Conservation (phyloP, 2,329 filamentous ascomycete genomes). For the Colletotrichum spinosum region DNA sequence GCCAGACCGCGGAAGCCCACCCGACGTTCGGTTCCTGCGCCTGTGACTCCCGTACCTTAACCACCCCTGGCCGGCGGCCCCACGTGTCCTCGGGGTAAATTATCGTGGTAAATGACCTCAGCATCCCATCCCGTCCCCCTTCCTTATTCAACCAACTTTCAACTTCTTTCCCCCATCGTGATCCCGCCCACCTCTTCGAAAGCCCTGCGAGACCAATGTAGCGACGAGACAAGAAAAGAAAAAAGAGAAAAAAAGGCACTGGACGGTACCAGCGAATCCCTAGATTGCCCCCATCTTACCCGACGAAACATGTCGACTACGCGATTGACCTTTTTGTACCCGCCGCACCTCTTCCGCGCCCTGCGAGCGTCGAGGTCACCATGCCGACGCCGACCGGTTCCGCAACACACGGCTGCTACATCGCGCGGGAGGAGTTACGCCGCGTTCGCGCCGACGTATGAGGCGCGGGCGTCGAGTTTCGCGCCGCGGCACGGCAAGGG, state of each 20-base stretch:
- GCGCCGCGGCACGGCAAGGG: constrained; percentile 70
- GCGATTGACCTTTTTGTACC: constrained; percentile 76
- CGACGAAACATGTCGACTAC: constrained; percentile 65
- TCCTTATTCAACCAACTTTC: not conserved
- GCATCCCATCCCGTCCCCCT: not conserved
- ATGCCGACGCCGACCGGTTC: constrained; percentile 41
- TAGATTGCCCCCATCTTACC: too few species aligned
- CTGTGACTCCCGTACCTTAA: too few species aligned
- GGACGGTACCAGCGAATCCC: too few species aligned
- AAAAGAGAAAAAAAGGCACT: constrained; percentile 12
- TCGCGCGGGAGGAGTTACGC: constrained; percentile 44
- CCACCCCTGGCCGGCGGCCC: not conserved
- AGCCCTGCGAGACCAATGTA: not conserved
- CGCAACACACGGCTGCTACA: constrained; percentile 36
- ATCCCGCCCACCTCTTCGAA: too few species aligned
- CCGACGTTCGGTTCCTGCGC: too few species aligned
- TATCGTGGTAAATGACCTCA: constrained; percentile 25
- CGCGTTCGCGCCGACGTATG: constrained; percentile 47
- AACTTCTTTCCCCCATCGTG: not conserved
- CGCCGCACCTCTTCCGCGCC: constrained; percentile 67
- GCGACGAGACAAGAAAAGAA: not conserved
- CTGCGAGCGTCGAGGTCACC: constrained; percentile 47
- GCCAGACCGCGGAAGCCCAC: not conserved
- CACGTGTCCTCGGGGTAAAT: constrained; percentile 20
- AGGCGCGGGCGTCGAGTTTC: constrained; percentile 58